Evolutionary conservation across 305 asterid species (phyloP).

Genomic region (Stenogyne calaminthoides): DNA sequence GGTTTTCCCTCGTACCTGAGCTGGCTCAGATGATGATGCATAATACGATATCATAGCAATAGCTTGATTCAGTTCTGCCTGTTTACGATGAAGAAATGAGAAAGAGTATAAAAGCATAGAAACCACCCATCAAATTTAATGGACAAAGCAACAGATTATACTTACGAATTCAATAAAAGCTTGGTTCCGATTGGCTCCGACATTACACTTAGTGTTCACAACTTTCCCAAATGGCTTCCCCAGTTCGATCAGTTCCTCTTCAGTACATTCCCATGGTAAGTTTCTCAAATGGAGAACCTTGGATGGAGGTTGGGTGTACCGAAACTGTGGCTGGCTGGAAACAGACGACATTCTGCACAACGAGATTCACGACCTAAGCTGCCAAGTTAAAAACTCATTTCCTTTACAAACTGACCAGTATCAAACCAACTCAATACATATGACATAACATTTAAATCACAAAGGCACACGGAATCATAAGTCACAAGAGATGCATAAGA

Average conservation of each 20-base stretch:
- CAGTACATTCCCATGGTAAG: slow-evolving; percentile 91
- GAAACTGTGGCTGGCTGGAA: slow-evolving; percentile 87
- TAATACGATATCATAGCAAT: slow-evolving; percentile 96
- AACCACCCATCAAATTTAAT: background rate
- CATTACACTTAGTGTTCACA: slow-evolving; percentile 95
- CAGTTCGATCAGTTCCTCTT: slow-evolving; percentile 83
- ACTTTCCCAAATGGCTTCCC: slow-evolving; percentile 97
- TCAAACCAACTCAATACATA: background rate
- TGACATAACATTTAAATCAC: background rate
- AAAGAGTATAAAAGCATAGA: slow-evolving; percentile 1
- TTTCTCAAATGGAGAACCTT: slow-evolving; percentile 91
- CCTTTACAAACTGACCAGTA: background rate
- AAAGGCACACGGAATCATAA: slow-evolving; percentile 14
- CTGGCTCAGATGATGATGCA: slow-evolving; percentile 98
- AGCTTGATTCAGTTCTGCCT: slow-evolving; percentile 95
- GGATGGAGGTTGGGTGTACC: slow-evolving; percentile 87
- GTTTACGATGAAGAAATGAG: slow-evolving; percentile 25
- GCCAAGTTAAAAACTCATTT: slow-evolving; percentile 24
- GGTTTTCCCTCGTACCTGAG: slow-evolving; percentile 99
- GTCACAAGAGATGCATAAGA: background rate
- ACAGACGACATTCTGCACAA: slow-evolving; percentile 71
- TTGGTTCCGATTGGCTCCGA: slow-evolving; percentile 94
- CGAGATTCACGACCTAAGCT: slow-evolving; percentile 38
- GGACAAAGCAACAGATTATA: slow-evolving; percentile 19
- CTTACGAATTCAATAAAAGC: slow-evolving; percentile 98